Conservation (phyloP, 2,329 filamentous ascomycete species). For the Phoma sp. region DNA sequence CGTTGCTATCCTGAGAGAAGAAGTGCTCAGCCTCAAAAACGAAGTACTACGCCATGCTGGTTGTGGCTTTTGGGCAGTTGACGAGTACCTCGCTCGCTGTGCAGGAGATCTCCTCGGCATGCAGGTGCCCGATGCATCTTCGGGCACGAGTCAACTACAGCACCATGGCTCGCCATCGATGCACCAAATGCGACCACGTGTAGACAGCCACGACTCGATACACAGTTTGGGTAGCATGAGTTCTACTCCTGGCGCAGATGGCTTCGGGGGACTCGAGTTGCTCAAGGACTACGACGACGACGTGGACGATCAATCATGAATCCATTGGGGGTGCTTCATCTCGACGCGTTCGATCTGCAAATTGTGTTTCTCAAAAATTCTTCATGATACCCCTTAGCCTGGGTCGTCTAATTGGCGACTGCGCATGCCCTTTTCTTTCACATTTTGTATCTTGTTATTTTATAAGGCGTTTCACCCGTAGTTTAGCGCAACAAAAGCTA, state of each 20-base stretch:
- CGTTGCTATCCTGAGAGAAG: conserved; percentile 43
- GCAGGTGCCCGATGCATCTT: conserved; percentile 18
- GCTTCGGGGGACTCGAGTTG: conserved; percentile 41
- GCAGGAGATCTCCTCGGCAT: conserved; percentile 44
- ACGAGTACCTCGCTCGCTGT: conserved; percentile 47
- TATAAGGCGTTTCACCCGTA: background rate
- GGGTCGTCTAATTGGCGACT: background rate
- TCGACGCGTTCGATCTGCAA: background rate
- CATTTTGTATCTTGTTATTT: background rate
- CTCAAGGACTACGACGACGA: conserved; percentile 39
- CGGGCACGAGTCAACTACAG: conserved; percentile 1
- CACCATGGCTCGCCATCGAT: conserved; percentile 1
- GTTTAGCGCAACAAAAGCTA: background rate
- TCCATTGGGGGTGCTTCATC: background rate
- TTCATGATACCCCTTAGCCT: conserved; percentile 14
- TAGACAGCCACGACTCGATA: conserved; percentile 25
- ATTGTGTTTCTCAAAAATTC: conserved; percentile 4
- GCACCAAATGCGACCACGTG: conserved; percentile 6
- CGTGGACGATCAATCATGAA: background rate
- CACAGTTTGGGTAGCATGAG: conserved; percentile 18
- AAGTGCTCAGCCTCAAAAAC: conserved; percentile 47
- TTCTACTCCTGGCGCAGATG: conserved; percentile 23
- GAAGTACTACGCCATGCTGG: conserved; percentile 46
- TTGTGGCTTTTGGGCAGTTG: conserved; percentile 47
- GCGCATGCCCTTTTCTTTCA: background rate